A percentile compares a stretch with the other conserved stretches of the same genome.
Evolutionary conservation across 768 basidiomycete genomes (phyloP).

Genomic region (Tulasnella sp.): DNA sequence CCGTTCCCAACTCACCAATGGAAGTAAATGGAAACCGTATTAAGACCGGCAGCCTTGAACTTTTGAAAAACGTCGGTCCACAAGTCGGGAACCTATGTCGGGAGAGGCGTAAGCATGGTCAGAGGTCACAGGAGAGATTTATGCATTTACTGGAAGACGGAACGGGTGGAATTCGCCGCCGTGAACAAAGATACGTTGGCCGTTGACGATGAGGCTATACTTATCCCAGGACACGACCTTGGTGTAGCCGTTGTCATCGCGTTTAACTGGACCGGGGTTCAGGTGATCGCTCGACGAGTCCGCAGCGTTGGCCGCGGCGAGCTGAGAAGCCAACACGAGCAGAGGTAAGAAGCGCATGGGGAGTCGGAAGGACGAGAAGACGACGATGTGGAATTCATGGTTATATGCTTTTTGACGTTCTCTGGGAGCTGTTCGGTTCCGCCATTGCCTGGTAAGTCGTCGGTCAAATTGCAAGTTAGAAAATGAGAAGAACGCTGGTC

Average conservation of each 20-base stretch:
- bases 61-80: conserved; percentile 84
- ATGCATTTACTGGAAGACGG: conserved; percentile 56
- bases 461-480: neutral
- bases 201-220: conserved; percentile 64
- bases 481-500: neutral
- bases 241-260: conserved; percentile 1
- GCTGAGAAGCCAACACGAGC: neutral
- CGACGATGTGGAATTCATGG: neutral
- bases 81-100: conserved; percentile 47
- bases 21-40: conserved; percentile 67
- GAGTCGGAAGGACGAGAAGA: neutral
- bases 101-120: neutral
- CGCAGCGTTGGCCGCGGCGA: neutral
- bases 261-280: neutral
- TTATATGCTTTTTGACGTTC: conserved; percentile 1
- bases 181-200: conserved; percentile 72
- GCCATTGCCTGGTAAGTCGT: neutral
- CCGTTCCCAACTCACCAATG: conserved; percentile 51
- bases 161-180: conserved; percentile 83
- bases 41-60: conserved; percentile 73
- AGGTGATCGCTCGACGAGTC: neutral
- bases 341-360: neutral
- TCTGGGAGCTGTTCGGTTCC: neutral
- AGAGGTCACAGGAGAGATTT: neutral
- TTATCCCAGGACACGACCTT: conserved; percentile 51